Evolutionary conservation across 2,329 filamentous ascomycete genomes (phyloP).

Genomic region (Aureobasidium mangrovei): DNA sequence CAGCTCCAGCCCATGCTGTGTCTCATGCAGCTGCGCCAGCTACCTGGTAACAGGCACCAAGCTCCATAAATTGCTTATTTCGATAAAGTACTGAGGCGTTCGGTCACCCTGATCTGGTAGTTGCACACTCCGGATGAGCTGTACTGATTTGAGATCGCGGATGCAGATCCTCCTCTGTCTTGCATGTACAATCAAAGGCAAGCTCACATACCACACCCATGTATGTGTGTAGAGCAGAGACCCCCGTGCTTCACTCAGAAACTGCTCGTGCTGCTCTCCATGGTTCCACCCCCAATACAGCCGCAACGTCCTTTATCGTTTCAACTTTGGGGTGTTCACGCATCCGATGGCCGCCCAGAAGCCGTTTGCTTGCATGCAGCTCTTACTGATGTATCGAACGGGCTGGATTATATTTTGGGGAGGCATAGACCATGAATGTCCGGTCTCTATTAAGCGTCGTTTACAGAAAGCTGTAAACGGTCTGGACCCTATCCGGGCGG

Average conservation of each 20-base stretch:
- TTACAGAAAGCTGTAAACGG: no score
- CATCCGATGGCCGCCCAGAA: no score
- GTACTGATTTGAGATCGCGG: not conserved
- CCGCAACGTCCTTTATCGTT: not conserved
- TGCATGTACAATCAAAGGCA: not conserved
- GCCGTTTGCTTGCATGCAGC: no score
- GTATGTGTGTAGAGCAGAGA: not conserved
- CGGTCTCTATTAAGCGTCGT: no score
- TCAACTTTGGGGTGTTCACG: not conserved
- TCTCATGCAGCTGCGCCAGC: constrained; percentile 2
- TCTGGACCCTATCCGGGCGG: no score
- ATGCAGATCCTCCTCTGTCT: not conserved
- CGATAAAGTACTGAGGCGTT: not conserved
- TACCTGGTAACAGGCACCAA: constrained; percentile 5
- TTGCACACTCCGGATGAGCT: not conserved
- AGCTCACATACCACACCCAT: not conserved
- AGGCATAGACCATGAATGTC: no score
- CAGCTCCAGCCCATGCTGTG: not conserved
- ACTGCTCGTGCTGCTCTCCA: not conserved
- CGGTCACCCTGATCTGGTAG: not conserved
- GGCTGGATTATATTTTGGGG: no score
- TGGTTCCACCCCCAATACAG: not conserved
- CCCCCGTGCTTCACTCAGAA: not conserved
- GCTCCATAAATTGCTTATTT: not conserved
- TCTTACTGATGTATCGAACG: no score